Evolutionary conservation across 2,329 filamentous ascomycete genomes (phyloP), one percentile per base, ranked within the genome.

Genomic region (Exophiala mesophila): DNA sequence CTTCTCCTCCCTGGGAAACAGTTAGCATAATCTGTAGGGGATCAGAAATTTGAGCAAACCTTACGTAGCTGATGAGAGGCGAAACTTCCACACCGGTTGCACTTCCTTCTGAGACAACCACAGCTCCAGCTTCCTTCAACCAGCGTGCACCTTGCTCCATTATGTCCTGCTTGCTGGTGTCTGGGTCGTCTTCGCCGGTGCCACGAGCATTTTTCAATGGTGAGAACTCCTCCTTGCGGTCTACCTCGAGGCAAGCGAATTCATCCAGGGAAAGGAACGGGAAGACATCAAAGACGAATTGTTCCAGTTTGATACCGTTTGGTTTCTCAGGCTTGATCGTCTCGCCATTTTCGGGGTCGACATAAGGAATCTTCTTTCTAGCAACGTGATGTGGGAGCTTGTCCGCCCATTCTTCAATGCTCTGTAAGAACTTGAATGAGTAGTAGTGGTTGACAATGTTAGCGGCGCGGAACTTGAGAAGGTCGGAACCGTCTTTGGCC

Each of bases 381-480:
- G 92, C 92, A 51, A 98, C 82, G 73, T 98, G 92, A 66, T 97
- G 92, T 12, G 90, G 90, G 39, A 98, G 78, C 65, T 83, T 80
- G 69, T 88, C 76, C 13, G 79, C 81, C 86, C 88, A 96, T 57
- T 80, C 71, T 44, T 92, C 88, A 57, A 96, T 95, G 52, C 80
- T 83, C 65, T 95, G 85, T 36, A 98, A 77, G 77, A 96, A 97
- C 55, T 77, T 72, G 74, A 89, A 90, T 34, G 88, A 94, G 73
- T 98, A 98, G 78, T 97, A 98, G 76, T 98, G 92, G 76, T 98
- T 98, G 70, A 98, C 92, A 57, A 98, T 98, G 73, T 98, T 98
- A 60, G 90, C 92, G 44, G 92, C 90, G 50, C 92, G 85, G 81
- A 95, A 97, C 69, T 90, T 94, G 62, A 98, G 82, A 40, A 96